phyloP scores from a whole-genome alignment of 345 rosid genomes.

The Gossypium mustelinum region DNA sequence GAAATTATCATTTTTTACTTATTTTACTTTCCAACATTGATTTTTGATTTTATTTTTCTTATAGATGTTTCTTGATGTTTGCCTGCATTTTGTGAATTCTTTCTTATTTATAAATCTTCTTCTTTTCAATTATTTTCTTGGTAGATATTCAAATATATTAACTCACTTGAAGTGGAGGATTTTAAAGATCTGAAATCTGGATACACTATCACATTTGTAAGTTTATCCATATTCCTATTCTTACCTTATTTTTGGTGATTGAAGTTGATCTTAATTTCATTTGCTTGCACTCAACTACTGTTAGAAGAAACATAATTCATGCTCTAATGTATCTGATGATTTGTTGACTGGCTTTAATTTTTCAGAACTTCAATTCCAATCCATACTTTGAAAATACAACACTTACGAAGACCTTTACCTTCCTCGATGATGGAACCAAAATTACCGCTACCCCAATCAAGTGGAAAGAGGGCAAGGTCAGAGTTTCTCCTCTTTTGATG shows the following conservation, averaged over 20 bases:
- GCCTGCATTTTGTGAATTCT: no score
- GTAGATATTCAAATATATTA: slow-evolving; percentile 46
- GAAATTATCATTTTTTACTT: no score
- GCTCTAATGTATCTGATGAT: neutral
- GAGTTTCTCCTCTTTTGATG: neutral
- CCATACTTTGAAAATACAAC: slow-evolving; percentile 79
- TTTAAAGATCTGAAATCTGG: slow-evolving; percentile 86
- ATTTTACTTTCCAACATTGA: no score
- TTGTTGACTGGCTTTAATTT: slow-evolving; percentile 7
- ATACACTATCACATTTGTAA: slow-evolving; percentile 78
- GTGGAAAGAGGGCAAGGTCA: slow-evolving; percentile 93
- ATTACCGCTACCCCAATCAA: slow-evolving; percentile 71
- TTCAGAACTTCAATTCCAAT: slow-evolving; percentile 72
- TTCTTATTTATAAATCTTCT: no score
- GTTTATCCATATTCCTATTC: slow-evolving; percentile 25
- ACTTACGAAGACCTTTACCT: slow-evolving; percentile 76
- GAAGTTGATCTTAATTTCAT: neutral
- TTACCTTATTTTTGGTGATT: neutral
- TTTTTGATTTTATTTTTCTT: no score
- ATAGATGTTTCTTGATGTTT: no score
- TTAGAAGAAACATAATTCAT: neutral
- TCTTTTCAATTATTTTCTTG: no score
- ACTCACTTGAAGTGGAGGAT: slow-evolving; percentile 31
- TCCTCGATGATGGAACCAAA: slow-evolving; percentile 75
- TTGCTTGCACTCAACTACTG: neutral